Evolutionary conservation across 2,329 filamentous ascomycete species (phyloP).

Genomic region (Aspergillus ochraceus): DNA sequence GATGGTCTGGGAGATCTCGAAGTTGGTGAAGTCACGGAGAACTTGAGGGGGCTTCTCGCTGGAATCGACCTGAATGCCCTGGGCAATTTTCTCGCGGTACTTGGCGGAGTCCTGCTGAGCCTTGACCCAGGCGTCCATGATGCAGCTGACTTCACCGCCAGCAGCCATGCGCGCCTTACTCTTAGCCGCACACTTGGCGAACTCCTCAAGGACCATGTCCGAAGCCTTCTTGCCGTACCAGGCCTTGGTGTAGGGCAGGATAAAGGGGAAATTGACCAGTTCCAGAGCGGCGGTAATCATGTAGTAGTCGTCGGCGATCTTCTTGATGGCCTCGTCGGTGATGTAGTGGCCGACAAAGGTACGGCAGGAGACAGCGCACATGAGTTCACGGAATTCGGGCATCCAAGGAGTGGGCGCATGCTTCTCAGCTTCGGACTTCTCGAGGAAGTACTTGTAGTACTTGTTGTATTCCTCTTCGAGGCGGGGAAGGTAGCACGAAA

Average conservation of each 20-base stretch:
- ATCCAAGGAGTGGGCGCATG: constrained; percentile 84
- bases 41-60: constrained; percentile 79
- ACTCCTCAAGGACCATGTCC: constrained; percentile 87
- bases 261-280: constrained; percentile 97
- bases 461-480: constrained; percentile 88
- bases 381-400: constrained; percentile 87
- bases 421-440: constrained; percentile 69
- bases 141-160: constrained; percentile 83
- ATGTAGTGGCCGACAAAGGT: constrained; percentile 99
- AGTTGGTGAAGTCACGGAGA: constrained; percentile 83
- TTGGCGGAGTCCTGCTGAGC: constrained; percentile 80
- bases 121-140: constrained; percentile 93
- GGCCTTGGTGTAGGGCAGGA: constrained; percentile 89
- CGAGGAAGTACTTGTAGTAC: constrained; percentile 78
- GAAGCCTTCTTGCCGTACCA: constrained; percentile 97
- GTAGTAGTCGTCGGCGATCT: constrained; percentile 95
- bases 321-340: constrained; percentile 83
- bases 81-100: constrained; percentile 76
- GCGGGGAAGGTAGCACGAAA: constrained; percentile 84
- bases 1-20: constrained; percentile 87
- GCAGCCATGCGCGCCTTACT: constrained; percentile 88
- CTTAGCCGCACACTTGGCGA: constrained; percentile 88
- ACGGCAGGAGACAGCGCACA: constrained; percentile 90
- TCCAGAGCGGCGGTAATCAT: constrained; percentile 93
- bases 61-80: constrained; percentile 66